Evolutionary conservation across 2,329 filamentous ascomycete species (phyloP).

Genomic region (Pseudocercospora musae): DNA sequence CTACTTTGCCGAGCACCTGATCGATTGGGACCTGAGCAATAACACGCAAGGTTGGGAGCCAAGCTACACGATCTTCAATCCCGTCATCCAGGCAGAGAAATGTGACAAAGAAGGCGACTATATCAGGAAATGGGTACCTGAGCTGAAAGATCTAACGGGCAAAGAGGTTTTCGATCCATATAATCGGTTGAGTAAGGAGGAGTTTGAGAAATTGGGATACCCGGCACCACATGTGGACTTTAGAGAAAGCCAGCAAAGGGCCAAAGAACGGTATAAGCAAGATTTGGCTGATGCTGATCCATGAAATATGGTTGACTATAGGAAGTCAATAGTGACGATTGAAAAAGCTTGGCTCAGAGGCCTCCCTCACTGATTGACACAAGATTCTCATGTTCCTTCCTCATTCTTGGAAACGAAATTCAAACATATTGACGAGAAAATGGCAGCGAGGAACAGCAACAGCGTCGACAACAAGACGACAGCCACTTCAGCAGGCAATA

Average conservation of each 20-base stretch:
- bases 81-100: constrained; percentile 74
- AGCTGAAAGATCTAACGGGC: constrained; percentile 56
- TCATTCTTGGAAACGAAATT: too few species aligned
- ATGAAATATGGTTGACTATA: not conserved
- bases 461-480: too few species aligned
- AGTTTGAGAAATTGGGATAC: constrained; percentile 50
- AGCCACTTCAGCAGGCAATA: not conserved
- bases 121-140: constrained; percentile 78
- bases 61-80: constrained; percentile 53
- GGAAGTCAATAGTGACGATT: not conserved
- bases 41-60: constrained; percentile 55
- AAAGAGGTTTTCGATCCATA: constrained; percentile 51
- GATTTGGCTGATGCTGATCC: constrained; percentile 16
- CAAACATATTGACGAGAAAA: too few species aligned
- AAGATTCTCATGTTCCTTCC: too few species aligned
- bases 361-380: too few species aligned
- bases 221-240: constrained; percentile 47
- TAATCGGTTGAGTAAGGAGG: constrained; percentile 42
- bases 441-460: too few species aligned
- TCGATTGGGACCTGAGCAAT: constrained; percentile 49
- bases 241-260: constrained; percentile 42
- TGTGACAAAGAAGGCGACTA: constrained; percentile 78
- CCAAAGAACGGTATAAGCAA: constrained; percentile 29
- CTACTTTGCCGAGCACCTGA: constrained; percentile 51
- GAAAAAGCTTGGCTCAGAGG: not conserved